These are phyloP conservation scores for Leishmania major DNA, from an alignment of 208 protist genomes.

Conservation along the genomic window DNA sequence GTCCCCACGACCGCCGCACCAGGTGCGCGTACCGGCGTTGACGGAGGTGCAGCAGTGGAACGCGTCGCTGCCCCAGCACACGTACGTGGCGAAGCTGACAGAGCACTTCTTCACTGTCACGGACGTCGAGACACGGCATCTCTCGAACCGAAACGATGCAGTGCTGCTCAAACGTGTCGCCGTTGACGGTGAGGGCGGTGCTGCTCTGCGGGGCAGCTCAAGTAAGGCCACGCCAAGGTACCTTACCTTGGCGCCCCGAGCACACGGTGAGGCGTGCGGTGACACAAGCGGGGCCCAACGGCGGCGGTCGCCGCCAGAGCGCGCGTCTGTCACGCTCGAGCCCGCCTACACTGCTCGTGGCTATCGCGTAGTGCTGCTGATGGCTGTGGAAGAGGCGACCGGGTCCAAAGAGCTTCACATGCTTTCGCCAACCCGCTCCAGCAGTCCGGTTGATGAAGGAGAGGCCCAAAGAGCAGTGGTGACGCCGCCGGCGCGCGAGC, in stretches of 20 bases:
- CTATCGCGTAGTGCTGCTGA: constrained; percentile 31
- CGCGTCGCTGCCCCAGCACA: constrained; percentile 39
- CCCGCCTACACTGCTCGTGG: constrained; percentile 32
- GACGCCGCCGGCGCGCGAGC: neutral
- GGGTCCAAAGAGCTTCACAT: neutral
- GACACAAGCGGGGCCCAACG: neutral
- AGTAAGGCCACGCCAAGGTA: neutral
- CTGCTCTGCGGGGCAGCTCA: neutral
- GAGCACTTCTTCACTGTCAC: constrained; percentile 31
- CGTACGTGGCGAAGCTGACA: constrained; percentile 36
- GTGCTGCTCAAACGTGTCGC: constrained; percentile 16
- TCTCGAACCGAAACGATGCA: constrained; percentile 14
- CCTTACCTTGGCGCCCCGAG: neutral
- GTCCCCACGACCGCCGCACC: neutral
- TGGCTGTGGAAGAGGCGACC: constrained; percentile 2
- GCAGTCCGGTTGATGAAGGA: neutral
- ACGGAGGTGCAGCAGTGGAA: constrained; percentile 53
- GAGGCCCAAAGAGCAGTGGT: neutral
- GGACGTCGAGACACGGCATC: constrained; percentile 11
- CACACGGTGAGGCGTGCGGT: too few species aligned
- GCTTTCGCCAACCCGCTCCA: neutral
- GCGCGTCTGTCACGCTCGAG: constrained; percentile 13
- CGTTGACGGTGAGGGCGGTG: neutral
- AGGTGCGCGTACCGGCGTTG: constrained; percentile 19
- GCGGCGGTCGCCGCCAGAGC: neutral